Evolutionary conservation across 2,329 filamentous ascomycete genomes (phyloP).

Genomic region (Scedosporium minutisporum): DNA sequence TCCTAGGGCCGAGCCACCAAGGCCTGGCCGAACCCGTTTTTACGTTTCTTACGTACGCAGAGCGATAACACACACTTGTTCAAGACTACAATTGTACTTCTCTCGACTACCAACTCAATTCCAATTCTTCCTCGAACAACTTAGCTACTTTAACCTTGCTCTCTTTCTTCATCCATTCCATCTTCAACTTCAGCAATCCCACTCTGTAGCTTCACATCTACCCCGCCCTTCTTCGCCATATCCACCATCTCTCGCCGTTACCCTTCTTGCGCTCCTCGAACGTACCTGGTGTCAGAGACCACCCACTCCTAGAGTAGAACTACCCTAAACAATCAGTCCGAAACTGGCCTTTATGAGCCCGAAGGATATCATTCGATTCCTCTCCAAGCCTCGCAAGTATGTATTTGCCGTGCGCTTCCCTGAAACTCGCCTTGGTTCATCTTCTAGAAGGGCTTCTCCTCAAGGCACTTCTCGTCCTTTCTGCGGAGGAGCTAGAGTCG

Average conservation of each 20-base stretch:
- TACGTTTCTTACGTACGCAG: not conserved
- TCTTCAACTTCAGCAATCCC: not conserved
- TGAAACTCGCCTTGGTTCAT: slow-evolving; percentile 4
- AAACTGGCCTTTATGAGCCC: slow-evolving; percentile 60
- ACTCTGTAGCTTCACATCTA: too few relatives aligned
- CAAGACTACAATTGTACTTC: not conserved
- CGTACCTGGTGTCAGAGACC: not conserved
- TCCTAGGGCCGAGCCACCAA: not conserved
- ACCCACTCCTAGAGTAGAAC: not conserved
- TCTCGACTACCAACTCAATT: not conserved
- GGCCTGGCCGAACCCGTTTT: not conserved
- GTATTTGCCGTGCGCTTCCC: slow-evolving; percentile 21
- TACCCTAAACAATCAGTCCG: not conserved
- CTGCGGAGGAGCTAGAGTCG: not conserved
- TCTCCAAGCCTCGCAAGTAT: slow-evolving; percentile 91
- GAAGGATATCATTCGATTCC: slow-evolving; percentile 82
- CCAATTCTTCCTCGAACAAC: not conserved
- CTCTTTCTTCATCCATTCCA: not conserved
- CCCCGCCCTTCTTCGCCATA: not conserved
- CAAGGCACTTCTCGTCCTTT: not conserved
- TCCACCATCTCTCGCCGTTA: not conserved
- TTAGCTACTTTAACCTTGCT: not conserved
- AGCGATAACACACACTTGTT: not conserved
- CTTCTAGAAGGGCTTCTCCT: not conserved
- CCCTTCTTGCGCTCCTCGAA: not conserved